phyloP scores from a whole-genome alignment of 192 early-diverging fungal genomes.

The Spinellus fusiger region DNA sequence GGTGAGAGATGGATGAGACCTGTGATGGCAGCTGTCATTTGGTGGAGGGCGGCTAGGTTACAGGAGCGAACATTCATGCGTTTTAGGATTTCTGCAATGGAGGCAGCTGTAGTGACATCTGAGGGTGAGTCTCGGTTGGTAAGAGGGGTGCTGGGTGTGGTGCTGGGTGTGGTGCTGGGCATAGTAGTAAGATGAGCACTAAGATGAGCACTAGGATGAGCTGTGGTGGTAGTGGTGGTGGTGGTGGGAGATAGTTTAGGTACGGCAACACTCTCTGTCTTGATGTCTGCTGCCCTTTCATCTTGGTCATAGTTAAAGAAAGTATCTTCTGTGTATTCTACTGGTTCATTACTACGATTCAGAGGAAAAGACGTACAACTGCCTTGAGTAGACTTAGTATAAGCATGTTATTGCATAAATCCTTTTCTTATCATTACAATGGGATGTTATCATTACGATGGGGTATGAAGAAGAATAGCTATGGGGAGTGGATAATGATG shows the following conservation, averaged over 20 bases:
- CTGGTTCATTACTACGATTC: not conserved
- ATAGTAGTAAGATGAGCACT: not conserved
- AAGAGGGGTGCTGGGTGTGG: not conserved
- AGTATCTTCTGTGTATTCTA: not conserved
- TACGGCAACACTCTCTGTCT: not conserved
- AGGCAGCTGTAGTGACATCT: not conserved
- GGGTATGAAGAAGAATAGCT: too few species aligned
- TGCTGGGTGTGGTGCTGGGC: not conserved
- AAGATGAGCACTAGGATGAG: not conserved
- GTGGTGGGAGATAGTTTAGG: not conserved
- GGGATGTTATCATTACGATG: too few species aligned
- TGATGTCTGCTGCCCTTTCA: not conserved
- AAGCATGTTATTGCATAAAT: too few species aligned
- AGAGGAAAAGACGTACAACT: too few species aligned
- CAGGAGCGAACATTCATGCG: constrained; percentile 13
- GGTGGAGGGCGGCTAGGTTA: constrained; percentile 17
- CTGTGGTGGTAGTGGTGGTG: not conserved
- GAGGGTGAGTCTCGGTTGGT: not conserved
- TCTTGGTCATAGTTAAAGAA: not conserved
- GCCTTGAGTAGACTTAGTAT: too few species aligned
- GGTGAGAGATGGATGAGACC: constrained; percentile 12
- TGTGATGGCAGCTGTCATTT: constrained; percentile 12
- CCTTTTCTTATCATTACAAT: too few species aligned
- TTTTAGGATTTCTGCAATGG: constrained; percentile 12
- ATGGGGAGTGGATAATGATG: too few species aligned